Evolutionary conservation across 805 yeast species (phyloP).

Genomic region (Candida krabiensis): DNA sequence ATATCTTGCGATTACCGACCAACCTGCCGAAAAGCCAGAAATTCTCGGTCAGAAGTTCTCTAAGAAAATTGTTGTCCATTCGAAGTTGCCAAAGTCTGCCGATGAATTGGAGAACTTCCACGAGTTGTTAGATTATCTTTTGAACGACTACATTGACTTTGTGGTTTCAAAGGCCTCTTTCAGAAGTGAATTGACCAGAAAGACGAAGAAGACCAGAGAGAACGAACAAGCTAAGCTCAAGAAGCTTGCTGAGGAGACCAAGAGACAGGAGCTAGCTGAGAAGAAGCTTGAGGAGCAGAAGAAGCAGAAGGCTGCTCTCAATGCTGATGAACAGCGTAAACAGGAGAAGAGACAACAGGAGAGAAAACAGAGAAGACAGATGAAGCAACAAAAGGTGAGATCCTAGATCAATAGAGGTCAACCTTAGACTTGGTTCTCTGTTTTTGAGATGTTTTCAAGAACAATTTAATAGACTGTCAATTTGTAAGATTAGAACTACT

Average conservation of each 20-base stretch:
- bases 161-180: constrained; percentile 45
- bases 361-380: constrained; percentile 74
- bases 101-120: constrained; percentile 52
- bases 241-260: constrained; percentile 63
- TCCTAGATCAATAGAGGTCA: too few species aligned
- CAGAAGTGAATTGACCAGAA: constrained; percentile 74
- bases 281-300: constrained; percentile 71
- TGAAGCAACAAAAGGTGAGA: constrained; percentile 58
- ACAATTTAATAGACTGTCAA: too few species aligned
- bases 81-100: constrained; percentile 49
- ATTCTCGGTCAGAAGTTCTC: constrained; percentile 53
- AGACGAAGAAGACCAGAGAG: constrained; percentile 76
- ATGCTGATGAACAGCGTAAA: constrained; percentile 79
- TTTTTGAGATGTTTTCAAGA: too few species aligned
- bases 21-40: constrained; percentile 70
- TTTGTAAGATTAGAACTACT: not conserved
- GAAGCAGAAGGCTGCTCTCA: constrained; percentile 61
- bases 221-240: constrained; percentile 67
- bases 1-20: constrained; percentile 80
- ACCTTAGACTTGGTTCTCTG: too few species aligned
- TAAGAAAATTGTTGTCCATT: constrained; percentile 55
- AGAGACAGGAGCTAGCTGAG: constrained; percentile 66
- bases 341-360: constrained; percentile 75
- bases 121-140: constrained; percentile 61
- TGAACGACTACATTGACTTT: constrained; percentile 35